Evolutionary conservation across 257 asterid genomes (phyloP).

Genomic region (Penstemon eatonii): DNA sequence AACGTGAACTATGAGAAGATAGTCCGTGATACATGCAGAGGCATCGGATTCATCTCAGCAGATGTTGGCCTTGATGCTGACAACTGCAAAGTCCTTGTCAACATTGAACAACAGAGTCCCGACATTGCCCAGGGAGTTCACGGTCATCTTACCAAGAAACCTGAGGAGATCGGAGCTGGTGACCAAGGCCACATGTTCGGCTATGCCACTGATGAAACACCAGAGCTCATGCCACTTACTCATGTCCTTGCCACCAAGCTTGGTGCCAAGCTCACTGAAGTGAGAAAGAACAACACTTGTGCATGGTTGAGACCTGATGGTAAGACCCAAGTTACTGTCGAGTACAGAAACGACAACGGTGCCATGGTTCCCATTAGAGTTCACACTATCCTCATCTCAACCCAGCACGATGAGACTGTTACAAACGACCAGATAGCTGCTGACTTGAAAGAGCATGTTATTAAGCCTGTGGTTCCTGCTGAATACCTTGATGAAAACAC

Average conservation of each 20-base stretch:
- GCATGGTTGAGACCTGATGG: conserved; percentile 74
- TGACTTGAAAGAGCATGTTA: conserved; percentile 73
- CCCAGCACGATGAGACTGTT: conserved; percentile 66
- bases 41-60: conserved; percentile 61
- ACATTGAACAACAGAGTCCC: conserved; percentile 71
- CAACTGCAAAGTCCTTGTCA: conserved; percentile 64
- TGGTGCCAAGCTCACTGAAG: conserved; percentile 65
- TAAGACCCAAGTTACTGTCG: conserved; percentile 73
- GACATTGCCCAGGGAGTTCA: conserved; percentile 74
- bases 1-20: conserved; percentile 61
- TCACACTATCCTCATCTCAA: conserved; percentile 69
- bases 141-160: conserved; percentile 70
- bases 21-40: conserved; percentile 68
- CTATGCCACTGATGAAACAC: conserved; percentile 74
- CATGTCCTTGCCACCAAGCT: conserved; percentile 73
- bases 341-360: conserved; percentile 59
- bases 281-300: conserved; percentile 63
- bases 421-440: conserved; percentile 56
- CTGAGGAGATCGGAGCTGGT: conserved; percentile 76
- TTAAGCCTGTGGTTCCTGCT: conserved; percentile 60
- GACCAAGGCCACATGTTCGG: conserved; percentile 85
- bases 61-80: conserved; percentile 73
- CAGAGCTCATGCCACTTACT: conserved; percentile 72
- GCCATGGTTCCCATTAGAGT: conserved; percentile 72
- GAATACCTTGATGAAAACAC: conserved; percentile 67